A percentile compares a stretch with the other conserved stretches of the same genome.
Conservation (phyloP, 176 grass and related monocot genomes). For the Eremochloa ophiuroides region DNA sequence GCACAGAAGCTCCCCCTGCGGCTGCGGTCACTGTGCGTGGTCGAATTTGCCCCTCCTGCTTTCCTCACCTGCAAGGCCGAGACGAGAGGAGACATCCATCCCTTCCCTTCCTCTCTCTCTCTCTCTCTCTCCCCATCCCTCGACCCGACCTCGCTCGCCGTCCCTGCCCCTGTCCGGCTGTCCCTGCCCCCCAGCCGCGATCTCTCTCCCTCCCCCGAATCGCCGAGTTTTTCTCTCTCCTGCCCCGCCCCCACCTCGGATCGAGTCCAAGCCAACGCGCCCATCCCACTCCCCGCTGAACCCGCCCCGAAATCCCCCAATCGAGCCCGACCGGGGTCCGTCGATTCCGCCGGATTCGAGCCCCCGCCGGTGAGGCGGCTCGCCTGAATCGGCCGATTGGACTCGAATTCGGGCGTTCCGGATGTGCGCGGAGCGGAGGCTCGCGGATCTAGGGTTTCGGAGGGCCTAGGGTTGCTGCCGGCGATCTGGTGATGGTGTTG, state of each 20-base stretch:
- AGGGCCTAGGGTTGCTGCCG: constrained; percentile 31
- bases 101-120: neutral
- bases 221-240: neutral
- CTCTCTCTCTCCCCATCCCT: neutral
- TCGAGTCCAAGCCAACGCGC: neutral
- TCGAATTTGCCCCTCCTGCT: constrained; percentile 21
- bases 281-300: neutral
- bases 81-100: neutral
- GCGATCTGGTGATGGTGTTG: constrained; percentile 53
- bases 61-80: constrained; percentile 31
- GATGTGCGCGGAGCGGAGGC: neutral
- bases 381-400: neutral
- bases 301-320: constrained; percentile 1
- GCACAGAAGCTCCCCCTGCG: neutral
- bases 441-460: constrained; percentile 61
- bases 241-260: neutral
- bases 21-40: neutral
- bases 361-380: constrained; percentile 1
- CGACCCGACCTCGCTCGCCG: constrained; percentile 24
- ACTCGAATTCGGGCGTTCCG: constrained; percentile 31
- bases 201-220: neutral
- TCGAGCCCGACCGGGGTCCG: neutral
- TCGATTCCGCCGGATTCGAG: constrained; percentile 35
- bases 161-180: constrained; percentile 23
- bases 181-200: neutral